Conservation (phyloP, 148 eudicot species). For the Rhododendron ovatum region DNA sequence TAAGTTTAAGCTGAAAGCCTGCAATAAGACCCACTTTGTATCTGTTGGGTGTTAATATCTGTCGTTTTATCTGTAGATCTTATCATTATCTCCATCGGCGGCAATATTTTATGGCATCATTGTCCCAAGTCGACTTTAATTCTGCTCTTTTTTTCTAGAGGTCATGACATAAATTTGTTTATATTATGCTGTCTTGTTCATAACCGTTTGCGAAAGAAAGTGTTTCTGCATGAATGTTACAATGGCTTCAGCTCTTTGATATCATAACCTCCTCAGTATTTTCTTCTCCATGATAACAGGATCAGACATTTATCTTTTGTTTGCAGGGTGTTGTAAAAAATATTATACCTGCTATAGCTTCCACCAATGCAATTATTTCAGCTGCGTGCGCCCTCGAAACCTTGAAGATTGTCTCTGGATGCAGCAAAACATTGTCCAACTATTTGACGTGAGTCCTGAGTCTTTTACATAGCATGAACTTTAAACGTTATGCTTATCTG, state of each 20-base stretch:
- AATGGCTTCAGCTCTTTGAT: background rate
- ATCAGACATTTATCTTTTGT: constrained; percentile 5
- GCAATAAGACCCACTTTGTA: background rate
- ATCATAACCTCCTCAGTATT: background rate
- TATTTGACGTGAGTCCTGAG: constrained; percentile 61
- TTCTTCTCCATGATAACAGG: background rate
- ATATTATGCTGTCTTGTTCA: background rate
- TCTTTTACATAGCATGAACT: background rate
- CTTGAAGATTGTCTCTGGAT: constrained; percentile 84
- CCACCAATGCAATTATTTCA: constrained; percentile 93
- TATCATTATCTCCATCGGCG: background rate
- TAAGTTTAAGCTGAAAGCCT: background rate
- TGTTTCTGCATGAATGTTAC: background rate
- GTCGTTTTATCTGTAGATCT: background rate
- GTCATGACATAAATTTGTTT: background rate
- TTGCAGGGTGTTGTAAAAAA: constrained; percentile 96
- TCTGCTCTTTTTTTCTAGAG: background rate
- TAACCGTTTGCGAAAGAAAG: background rate
- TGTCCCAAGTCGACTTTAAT: background rate
- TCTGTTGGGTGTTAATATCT: background rate
- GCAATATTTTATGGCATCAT: background rate
- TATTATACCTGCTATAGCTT: constrained; percentile 98
- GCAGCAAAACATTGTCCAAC: constrained; percentile 88
- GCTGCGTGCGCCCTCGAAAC: constrained; percentile 94
- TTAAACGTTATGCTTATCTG: background rate